Evolutionary conservation across 2,329 filamentous ascomycete species (phyloP), one percentile per base, ranked within the genome.

Genomic region (Aspergillus uvarum): DNA sequence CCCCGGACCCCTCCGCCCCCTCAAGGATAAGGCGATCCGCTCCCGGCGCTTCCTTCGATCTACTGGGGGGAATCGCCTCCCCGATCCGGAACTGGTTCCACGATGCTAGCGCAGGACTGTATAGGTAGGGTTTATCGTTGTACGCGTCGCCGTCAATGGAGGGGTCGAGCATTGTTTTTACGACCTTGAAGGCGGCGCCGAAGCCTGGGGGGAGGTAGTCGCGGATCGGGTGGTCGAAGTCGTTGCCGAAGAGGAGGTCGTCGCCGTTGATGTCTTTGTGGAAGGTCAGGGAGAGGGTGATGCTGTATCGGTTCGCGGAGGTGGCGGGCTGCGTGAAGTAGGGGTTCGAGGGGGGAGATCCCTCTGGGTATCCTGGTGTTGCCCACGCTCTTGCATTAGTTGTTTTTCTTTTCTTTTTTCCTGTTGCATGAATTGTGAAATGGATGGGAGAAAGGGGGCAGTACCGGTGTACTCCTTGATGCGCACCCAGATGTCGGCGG

Each of bases 151-250:
- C 93, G 8, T 97, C 92, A 0, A 99, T 79, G 0, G 92, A 91
- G 0, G 94, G 94, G 72, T 99, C 94, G 52, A 98, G 89, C 80
- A 88, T 90, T 89, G 91, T 96, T 68, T 90, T 91, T 29, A 96
- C 91, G 48, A 96, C 88, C 55, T 87, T 88, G 76, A 97, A 87
- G 0, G 92, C 93, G 10, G 91, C 89, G 71, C 86, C 87, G 76
- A 96, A 96, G 0, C 94, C 92, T 0, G 91, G 91, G 0, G 95
- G 94, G 2, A 99, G 81, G 16, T 88, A 85, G 72, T 96, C 89
- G 31, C 92, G 86, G 67, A 99, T 95, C 0, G 95, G 91, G 54
- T 90, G 86, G 71, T 96, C 93, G 73, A 98, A 97, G 80, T 97
- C 92, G 74, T 98, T 98, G 47, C 94, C 95, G 68, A 96, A 96